These are phyloP conservation scores for Aspergillus ostianus DNA, from an alignment of 495 filamentous ascomycete genomes.

Conservation along the genomic window DNA sequence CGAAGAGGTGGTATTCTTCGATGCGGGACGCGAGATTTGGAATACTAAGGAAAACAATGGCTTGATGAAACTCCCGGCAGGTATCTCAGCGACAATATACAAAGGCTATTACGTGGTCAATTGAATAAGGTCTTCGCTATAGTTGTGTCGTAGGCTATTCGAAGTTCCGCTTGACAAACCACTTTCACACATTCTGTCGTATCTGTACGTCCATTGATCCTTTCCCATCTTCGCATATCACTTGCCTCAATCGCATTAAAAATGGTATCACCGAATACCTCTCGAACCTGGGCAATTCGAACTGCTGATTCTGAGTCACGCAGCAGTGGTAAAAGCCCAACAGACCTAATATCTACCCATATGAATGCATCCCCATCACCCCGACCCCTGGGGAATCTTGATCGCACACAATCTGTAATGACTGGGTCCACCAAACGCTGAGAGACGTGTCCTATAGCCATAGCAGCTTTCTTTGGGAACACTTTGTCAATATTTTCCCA, in stretches of 20 bases:
- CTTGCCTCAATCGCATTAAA: slow-evolving; percentile 1
- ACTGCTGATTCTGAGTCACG: background rate
- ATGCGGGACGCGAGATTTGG: slow-evolving; percentile 1
- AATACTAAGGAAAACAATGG: slow-evolving; percentile 5
- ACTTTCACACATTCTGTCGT: slow-evolving; percentile 4
- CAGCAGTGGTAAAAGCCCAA: background rate
- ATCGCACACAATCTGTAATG: slow-evolving; percentile 2
- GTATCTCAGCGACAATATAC: background rate
- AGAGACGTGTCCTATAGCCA: background rate
- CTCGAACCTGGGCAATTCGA: background rate
- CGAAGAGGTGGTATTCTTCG: slow-evolving; percentile 5
- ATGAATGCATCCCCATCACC: background rate
- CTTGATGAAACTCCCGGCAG: slow-evolving; percentile 1
- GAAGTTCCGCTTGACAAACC: background rate
- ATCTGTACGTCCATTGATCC: background rate
- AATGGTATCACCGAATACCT: slow-evolving; percentile 1
- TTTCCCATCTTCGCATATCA: background rate
- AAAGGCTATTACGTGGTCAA: slow-evolving; percentile 4
- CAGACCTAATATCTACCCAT: slow-evolving; percentile 1
- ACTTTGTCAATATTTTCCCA: slow-evolving; percentile 3
- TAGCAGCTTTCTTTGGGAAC: background rate
- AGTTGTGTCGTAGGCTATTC: slow-evolving; percentile 1
- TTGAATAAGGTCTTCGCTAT: slow-evolving; percentile 1
- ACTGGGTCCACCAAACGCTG: background rate
- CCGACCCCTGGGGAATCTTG: background rate